Evolutionary conservation across 140 eudicot species (phyloP).

Genomic region (Ambrosia hybrid): DNA sequence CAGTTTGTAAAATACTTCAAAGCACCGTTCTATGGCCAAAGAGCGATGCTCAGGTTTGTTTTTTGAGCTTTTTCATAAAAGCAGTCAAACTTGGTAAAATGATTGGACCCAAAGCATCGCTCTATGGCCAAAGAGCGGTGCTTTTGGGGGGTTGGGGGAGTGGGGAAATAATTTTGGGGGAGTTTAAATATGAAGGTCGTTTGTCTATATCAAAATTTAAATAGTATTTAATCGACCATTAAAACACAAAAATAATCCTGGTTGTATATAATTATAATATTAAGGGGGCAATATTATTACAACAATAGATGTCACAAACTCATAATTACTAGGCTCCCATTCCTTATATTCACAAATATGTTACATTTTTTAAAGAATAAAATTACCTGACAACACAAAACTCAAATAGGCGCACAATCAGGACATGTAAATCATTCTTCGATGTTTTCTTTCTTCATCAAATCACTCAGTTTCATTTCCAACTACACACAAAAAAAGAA

Average conservation of each 20-base stretch:
- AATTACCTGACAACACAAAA: slow-evolving; percentile 14
- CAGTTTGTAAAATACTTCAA: no score
- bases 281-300: slow-evolving; percentile 25
- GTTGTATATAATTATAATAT: slow-evolving; percentile 10
- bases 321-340: slow-evolving; percentile 25
- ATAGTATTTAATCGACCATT: neutral
- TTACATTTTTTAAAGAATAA: slow-evolving; percentile 36
- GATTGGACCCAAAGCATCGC: no score
- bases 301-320: slow-evolving; percentile 22
- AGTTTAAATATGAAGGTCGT: no score
- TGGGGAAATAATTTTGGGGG: no score
- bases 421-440: slow-evolving; percentile 23
- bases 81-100: no score
- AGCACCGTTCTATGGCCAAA: no score
- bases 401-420: neutral
- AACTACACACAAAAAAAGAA: slow-evolving; percentile 15
- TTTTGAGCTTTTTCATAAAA: no score
- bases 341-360: slow-evolving; percentile 35
- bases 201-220: neutral
- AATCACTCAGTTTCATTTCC: slow-evolving; percentile 37
- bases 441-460: slow-evolving; percentile 36
- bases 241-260: slow-evolving; percentile 4
- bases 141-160: no score
- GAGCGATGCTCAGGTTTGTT: no score
- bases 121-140: no score